phyloP scores from a whole-genome alignment of 2,329 filamentous ascomycete species.

The Colletotrichum karsti region DNA sequence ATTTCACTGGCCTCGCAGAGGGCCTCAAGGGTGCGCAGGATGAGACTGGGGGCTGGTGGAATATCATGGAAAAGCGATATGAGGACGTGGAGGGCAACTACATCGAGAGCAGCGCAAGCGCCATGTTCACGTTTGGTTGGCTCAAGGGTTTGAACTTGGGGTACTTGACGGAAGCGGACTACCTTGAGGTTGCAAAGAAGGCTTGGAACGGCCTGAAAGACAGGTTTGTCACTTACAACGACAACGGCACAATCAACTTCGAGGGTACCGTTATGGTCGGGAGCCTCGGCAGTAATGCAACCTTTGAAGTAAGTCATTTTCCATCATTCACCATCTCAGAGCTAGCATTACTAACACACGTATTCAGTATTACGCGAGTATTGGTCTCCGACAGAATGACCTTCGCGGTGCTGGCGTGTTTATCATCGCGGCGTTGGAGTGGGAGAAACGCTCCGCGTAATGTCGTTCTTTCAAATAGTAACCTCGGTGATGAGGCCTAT shows the following conservation, averaged over 20 bases:
- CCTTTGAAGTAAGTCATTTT: conserved; percentile 55
- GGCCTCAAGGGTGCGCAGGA: conserved; percentile 53
- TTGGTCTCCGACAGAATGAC: conserved; percentile 36
- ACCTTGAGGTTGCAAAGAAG: conserved; percentile 32
- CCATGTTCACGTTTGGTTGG: conserved; percentile 64
- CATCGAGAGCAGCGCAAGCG: conserved; percentile 66
- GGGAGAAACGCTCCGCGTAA: conserved; percentile 29
- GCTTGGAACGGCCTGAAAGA: conserved; percentile 46
- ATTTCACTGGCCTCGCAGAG: conserved; percentile 49
- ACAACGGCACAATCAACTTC: conserved; percentile 57
- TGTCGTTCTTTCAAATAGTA: too few relatives aligned
- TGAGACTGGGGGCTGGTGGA: conserved; percentile 62
- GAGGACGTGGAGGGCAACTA: conserved; percentile 62
- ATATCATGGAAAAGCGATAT: conserved; percentile 61
- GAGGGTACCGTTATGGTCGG: conserved; percentile 62
- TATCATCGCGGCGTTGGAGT: conserved; percentile 38
- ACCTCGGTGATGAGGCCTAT: not conserved
- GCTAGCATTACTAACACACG: too few relatives aligned
- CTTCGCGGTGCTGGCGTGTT: conserved; percentile 39
- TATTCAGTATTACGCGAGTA: conserved; percentile 38
- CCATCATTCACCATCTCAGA: too few relatives aligned
- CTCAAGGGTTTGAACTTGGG: conserved; percentile 50
- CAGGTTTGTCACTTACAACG: conserved; percentile 54
- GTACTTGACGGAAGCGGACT: conserved; percentile 34
- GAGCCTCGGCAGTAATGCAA: conserved; percentile 56